These are phyloP conservation scores for Begonia masoniana DNA, from an alignment of 306 rosid genomes.

Conservation along the genomic window DNA sequence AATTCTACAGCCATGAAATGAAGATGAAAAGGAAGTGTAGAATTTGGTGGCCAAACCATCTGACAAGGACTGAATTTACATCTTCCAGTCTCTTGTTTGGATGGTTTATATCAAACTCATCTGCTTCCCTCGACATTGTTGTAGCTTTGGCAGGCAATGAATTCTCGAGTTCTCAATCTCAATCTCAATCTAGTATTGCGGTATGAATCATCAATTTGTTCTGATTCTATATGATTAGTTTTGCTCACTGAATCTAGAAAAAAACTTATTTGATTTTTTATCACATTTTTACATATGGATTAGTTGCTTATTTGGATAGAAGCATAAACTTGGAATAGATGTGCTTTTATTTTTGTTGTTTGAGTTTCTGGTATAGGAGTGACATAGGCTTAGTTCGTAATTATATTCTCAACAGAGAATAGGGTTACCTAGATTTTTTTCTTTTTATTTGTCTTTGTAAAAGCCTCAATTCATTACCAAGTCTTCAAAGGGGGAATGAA, in stretches of 20 bases:
- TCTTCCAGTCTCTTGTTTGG: conserved; percentile 51
- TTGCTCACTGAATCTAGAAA: background rate
- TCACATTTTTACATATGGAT: background rate
- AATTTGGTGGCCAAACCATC: conserved; percentile 92
- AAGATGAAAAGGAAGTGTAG: conserved; percentile 22
- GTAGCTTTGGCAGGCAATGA: conserved; percentile 53
- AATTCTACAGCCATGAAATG: too few relatives aligned
- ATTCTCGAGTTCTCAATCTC: conserved; percentile 25
- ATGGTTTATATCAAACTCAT: conserved; percentile 61
- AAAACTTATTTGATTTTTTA: background rate
- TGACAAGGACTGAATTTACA: conserved; percentile 30
- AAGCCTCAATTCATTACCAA: too few relatives aligned
- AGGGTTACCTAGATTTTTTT: too few relatives aligned
- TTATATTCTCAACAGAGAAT: too few relatives aligned
- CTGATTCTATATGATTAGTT: conserved; percentile 2
- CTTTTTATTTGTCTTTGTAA: too few relatives aligned
- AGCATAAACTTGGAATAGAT: background rate
- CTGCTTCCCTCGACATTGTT: conserved; percentile 55
- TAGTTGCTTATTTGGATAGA: background rate
- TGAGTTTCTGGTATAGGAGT: too few relatives aligned
- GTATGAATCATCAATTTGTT: conserved; percentile 24
- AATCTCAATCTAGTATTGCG: conserved; percentile 30
- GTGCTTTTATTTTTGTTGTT: too few relatives aligned
- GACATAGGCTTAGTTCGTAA: too few relatives aligned
- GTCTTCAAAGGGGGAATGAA: too few relatives aligned